These are phyloP conservation scores for Claviceps paspali DNA, from an alignment of 2,329 filamentous ascomycete genomes.

Conservation along the genomic window DNA sequence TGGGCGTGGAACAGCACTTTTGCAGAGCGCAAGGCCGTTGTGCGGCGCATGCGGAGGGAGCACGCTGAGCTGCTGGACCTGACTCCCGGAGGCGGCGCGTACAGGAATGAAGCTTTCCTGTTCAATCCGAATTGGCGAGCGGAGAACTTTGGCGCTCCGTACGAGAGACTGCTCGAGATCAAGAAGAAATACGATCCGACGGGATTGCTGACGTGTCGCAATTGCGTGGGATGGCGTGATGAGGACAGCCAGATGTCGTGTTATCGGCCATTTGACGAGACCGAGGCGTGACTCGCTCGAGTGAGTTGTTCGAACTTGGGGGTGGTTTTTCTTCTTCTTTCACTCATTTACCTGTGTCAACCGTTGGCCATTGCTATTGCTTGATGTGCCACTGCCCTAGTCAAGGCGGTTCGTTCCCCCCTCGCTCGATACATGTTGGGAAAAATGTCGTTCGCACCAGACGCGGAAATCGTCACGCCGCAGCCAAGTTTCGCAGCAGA, in stretches of 20 bases:
- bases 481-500: too few relatives aligned
- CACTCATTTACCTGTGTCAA: too few relatives aligned
- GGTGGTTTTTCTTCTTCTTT: too few relatives aligned
- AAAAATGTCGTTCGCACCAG: too few relatives aligned
- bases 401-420: too few relatives aligned
- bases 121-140: slow-evolving; percentile 13
- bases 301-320: too few relatives aligned
- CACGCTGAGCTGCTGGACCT: slow-evolving; percentile 5
- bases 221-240: slow-evolving; percentile 1
- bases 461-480: too few relatives aligned
- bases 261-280: not conserved
- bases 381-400: too few relatives aligned
- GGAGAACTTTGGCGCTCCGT: slow-evolving; percentile 13
- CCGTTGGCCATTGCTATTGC: too few relatives aligned
- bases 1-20: slow-evolving; percentile 9
- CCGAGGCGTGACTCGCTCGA: not conserved
- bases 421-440: too few relatives aligned
- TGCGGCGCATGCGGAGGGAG: slow-evolving; percentile 9
- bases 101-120: slow-evolving; percentile 16
- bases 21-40: slow-evolving; percentile 2
- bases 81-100: slow-evolving; percentile 10
- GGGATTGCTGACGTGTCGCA: not conserved
- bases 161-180: slow-evolving; percentile 20
- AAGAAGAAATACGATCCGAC: slow-evolving; percentile 18
- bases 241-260: not conserved